phyloP scores from a whole-genome alignment of 2,329 filamentous ascomycete genomes.

The Talaromyces piceae region DNA sequence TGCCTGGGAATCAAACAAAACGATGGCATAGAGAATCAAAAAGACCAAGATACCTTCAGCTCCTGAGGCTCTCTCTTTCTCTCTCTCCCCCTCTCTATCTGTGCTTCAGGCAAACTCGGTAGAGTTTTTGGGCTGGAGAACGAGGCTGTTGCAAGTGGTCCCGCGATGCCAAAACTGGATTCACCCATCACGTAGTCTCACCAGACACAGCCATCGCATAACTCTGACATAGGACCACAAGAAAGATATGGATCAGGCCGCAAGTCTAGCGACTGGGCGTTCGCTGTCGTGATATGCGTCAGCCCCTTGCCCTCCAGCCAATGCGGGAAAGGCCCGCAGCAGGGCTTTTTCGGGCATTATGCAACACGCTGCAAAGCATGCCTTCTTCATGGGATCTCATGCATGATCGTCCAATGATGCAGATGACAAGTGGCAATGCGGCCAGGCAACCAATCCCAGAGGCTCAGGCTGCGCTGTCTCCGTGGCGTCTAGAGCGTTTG shows the following conservation, averaged over 20 bases:
- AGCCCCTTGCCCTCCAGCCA: constrained; percentile 1
- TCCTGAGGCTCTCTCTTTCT: not conserved
- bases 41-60: not conserved
- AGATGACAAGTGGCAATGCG: constrained; percentile 9
- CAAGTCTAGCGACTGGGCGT: not conserved
- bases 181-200: not conserved
- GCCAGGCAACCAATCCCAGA: not conserved
- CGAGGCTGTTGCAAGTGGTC: not conserved
- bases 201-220: not conserved
- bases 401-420: constrained; percentile 8
- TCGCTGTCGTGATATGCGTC: not conserved
- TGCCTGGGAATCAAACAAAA: no score
- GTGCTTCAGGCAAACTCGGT: not conserved
- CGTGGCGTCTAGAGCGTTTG: constrained; percentile 7
- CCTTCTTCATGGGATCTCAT: not conserved
- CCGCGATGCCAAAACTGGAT: not conserved
- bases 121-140: not conserved
- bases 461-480: not conserved
- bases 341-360: constrained; percentile 6
- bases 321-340: constrained; percentile 2
- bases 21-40: not conserved
- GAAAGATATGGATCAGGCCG: constrained; percentile 4
- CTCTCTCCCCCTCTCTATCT: no score
- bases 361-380: not conserved
- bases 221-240: not conserved